phyloP scores from a whole-genome alignment of 495 filamentous ascomycete genomes.

The Tetracladium setigerum region DNA sequence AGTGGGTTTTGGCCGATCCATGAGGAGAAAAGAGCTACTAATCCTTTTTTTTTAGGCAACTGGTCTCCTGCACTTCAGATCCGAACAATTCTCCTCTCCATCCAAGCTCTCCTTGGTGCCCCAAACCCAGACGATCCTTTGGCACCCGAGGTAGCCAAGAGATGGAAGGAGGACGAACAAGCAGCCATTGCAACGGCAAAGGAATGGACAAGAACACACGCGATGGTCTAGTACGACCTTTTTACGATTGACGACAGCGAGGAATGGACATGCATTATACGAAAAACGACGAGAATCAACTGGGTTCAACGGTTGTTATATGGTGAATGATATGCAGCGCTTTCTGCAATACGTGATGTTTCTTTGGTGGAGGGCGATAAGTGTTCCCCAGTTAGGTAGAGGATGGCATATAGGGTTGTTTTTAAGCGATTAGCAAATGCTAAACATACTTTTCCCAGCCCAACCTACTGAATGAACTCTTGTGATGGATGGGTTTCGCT shows the following conservation, averaged over 20 bases:
- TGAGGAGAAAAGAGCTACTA: background rate
- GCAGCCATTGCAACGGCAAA: conserved; percentile 84
- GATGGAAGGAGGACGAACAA: conserved; percentile 92
- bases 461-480: too few species aligned
- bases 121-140: conserved; percentile 97
- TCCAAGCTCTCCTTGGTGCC: conserved; percentile 91
- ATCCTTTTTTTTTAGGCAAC: conserved; percentile 55
- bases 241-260: conserved; percentile 1
- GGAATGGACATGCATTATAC: background rate
- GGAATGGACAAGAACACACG: conserved; percentile 81
- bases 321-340: too few species aligned
- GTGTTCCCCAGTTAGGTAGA: too few species aligned
- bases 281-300: background rate
- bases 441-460: too few species aligned
- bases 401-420: too few species aligned
- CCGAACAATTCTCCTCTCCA: conserved; percentile 92
- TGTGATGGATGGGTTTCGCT: too few species aligned
- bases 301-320: background rate
- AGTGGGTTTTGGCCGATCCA: conserved; percentile 45
- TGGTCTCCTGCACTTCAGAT: conserved; percentile 99
- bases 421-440: too few species aligned
- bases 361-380: too few species aligned
- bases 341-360: too few species aligned
- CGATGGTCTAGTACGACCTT: conserved; percentile 38
- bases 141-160: conserved; percentile 94